phyloP scores from a whole-genome alignment of 306 rosid genomes.

The Aeschynomene evenia region DNA sequence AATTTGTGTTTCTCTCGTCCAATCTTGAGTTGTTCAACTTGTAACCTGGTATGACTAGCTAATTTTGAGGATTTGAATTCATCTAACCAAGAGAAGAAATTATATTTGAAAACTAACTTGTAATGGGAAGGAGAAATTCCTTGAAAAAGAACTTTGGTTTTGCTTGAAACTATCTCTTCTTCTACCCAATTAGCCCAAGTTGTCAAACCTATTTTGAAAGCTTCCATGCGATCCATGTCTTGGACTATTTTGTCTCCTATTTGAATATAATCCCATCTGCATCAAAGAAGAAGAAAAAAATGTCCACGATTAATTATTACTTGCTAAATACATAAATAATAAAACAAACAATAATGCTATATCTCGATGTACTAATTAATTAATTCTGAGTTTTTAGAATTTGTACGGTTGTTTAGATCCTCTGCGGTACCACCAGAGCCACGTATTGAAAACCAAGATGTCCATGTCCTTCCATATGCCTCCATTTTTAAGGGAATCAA shows the following conservation, averaged over 20 bases:
- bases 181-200: conserved; percentile 79
- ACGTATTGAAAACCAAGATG: conserved; percentile 66
- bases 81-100: too few relatives aligned
- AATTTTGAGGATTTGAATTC: background rate
- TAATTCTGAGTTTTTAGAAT: background rate
- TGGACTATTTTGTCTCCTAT: conserved; percentile 38
- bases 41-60: too few relatives aligned
- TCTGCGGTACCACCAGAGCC: conserved; percentile 84
- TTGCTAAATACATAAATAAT: background rate
- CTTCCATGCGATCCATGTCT: conserved; percentile 75
- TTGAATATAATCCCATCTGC: conserved; percentile 76
- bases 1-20: too few relatives aligned
- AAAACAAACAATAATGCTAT: too few relatives aligned
- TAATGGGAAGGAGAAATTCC: conserved; percentile 74
- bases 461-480: conserved; percentile 60
- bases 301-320: background rate
- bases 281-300: conserved; percentile 5
- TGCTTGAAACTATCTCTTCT: conserved; percentile 38
- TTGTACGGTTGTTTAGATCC: conserved; percentile 59
- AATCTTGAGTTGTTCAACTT: too few relatives aligned
- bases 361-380: too few relatives aligned
- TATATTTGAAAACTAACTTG: conserved; percentile 37
- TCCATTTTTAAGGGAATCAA: conserved; percentile 56
- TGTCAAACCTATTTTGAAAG: conserved; percentile 51
- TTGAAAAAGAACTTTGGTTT: conserved; percentile 58